phyloP scores from a whole-genome alignment of 305 asterid genomes.

The Solanum hybrid region DNA sequence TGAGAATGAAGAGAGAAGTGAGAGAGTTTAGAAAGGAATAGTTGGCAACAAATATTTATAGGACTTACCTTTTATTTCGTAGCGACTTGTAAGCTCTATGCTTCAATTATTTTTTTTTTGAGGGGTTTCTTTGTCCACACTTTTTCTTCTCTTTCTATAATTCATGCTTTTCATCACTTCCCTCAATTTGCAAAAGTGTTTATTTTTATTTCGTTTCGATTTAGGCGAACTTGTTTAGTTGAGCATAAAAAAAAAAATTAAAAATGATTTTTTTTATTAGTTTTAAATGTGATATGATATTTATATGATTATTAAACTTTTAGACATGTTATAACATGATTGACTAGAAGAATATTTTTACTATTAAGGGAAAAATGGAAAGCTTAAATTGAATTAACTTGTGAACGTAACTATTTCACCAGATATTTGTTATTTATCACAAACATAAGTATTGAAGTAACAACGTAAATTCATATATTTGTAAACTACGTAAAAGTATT shows the following conservation, averaged over 20 bases:
- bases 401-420: background rate
- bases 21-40: background rate
- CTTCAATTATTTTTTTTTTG: background rate
- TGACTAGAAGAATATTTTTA: no score
- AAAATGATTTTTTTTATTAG: no score
- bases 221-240: background rate
- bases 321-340: background rate
- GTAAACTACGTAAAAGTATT: no score
- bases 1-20: constrained; percentile 1
- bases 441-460: background rate
- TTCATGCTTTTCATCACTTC: background rate
- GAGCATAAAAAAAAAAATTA: no score
- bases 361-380: no score
- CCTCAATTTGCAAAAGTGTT: background rate
- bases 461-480: background rate
- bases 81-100: background rate
- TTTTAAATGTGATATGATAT: background rate
- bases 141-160: background rate
- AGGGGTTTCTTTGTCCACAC: background rate
- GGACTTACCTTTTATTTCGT: constrained; percentile 6
- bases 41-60: constrained; percentile 7
- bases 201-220: background rate
- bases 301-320: no score
- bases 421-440: background rate
- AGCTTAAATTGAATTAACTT: background rate